Evolutionary conservation across 768 basidiomycete genomes (phyloP).

Genomic region (Dentipellis sp.): DNA sequence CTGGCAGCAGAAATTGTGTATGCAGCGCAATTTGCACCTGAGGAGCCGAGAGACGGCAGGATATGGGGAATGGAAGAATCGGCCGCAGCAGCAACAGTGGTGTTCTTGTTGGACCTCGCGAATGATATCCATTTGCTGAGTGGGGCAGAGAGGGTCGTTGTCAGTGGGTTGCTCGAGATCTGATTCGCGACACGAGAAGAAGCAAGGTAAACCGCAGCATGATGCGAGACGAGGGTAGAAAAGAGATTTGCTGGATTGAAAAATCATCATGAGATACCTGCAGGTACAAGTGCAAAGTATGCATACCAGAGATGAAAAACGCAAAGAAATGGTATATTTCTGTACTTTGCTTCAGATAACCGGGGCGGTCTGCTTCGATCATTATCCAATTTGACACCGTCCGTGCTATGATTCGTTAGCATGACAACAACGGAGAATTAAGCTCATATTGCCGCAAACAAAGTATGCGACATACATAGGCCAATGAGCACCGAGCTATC

Average conservation of each 20-base stretch:
- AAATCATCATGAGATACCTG: neutral
- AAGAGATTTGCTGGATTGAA: conserved; percentile 59
- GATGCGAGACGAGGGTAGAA: conserved; percentile 69
- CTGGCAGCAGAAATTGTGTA: conserved; percentile 71
- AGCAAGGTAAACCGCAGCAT: conserved; percentile 54
- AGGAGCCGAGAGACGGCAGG: conserved; percentile 68
- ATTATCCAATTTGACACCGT: conserved; percentile 38
- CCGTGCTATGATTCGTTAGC: conserved; percentile 2
- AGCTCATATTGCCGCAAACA: conserved; percentile 2
- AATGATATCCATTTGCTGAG: too few species aligned
- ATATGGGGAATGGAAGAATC: conserved; percentile 38
- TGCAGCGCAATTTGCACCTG: conserved; percentile 77
- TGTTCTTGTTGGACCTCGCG: neutral
- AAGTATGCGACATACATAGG: conserved; percentile 47
- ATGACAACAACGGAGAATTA: conserved; percentile 7
- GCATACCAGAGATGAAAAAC: conserved; percentile 66
- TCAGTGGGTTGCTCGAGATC: conserved; percentile 25
- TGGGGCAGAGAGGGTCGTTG: conserved; percentile 29
- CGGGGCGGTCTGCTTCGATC: conserved; percentile 25
- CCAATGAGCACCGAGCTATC: conserved; percentile 79
- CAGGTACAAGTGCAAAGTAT: neutral
- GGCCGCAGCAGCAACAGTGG: conserved; percentile 1
- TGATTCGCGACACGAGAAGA: conserved; percentile 64
- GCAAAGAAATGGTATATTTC: conserved; percentile 71
- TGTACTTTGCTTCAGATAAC: conserved; percentile 35